Conservation (phyloP, 176 grass and related monocot genomes). For the Zizania latifolia region DNA sequence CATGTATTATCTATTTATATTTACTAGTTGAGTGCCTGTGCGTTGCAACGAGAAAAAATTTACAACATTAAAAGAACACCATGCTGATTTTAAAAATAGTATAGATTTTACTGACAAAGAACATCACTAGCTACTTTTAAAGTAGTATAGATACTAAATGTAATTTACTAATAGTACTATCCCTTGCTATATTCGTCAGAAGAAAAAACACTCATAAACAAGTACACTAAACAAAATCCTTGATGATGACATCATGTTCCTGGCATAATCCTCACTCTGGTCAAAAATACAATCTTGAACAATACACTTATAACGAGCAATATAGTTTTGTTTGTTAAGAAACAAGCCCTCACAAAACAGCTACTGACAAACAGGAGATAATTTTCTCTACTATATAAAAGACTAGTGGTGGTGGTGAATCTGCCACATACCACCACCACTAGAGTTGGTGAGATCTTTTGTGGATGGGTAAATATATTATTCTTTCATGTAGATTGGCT, state of each 20-base stretch:
- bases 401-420: too few species aligned
- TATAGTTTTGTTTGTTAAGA: conserved; percentile 8
- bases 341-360: neutral
- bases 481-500: too few species aligned
- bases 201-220: neutral
- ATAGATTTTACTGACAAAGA: too few species aligned
- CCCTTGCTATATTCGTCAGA: neutral
- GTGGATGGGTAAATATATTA: too few species aligned
- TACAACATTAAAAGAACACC: too few species aligned
- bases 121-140: too few species aligned
- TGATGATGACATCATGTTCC: neutral
- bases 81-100: too few species aligned
- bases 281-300: neutral
- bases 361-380: neutral
- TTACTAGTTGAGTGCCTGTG: too few species aligned
- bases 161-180: neutral
- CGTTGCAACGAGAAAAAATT: too few species aligned
- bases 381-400: too few species aligned
- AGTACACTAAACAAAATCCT: neutral
- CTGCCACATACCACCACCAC: too few species aligned
- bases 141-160: neutral
- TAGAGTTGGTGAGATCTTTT: too few species aligned
- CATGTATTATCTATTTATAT: neutral
- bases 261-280: neutral
- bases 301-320: conserved; percentile 7